phyloP scores from a whole-genome alignment of 306 rosid genomes.

The Dalbergia cultrata region DNA sequence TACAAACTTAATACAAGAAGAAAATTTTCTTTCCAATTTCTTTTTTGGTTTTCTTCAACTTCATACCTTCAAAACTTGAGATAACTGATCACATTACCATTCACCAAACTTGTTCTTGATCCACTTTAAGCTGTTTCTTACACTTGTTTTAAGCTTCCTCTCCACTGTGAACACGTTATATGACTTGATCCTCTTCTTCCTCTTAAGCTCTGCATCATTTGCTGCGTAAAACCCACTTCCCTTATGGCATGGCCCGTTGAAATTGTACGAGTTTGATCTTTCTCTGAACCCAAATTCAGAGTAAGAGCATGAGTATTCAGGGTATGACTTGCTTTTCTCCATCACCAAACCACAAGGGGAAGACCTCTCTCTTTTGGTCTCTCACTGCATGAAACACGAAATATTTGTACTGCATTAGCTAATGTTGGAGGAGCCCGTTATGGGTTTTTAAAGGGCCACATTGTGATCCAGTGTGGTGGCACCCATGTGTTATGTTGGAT shows the following conservation, averaged over 20 bases:
- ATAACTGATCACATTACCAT: conserved; percentile 40
- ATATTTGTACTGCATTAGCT: conserved; percentile 1
- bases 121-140: conserved; percentile 80
- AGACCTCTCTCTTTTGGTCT: not conserved
- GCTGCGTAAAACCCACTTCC: conserved; percentile 65
- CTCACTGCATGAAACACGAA: conserved; percentile 48
- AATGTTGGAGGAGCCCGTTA: conserved; percentile 47
- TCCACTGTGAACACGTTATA: conserved; percentile 67
- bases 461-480: conserved; percentile 59
- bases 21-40: not conserved
- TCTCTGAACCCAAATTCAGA: conserved; percentile 65
- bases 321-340: conserved; percentile 78
- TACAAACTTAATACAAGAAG: conserved; percentile 1
- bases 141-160: conserved; percentile 69
- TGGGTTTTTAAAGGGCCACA: conserved; percentile 44
- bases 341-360: conserved; percentile 24
- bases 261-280: conserved; percentile 64
- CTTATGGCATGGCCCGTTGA: conserved; percentile 69
- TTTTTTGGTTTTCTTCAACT: not conserved
- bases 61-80: conserved; percentile 40
- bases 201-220: conserved; percentile 70
- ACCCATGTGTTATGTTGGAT: conserved; percentile 68
- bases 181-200: conserved; percentile 81
- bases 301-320: conserved; percentile 60
- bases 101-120: conserved; percentile 80